Evolutionary conservation across 805 yeast genomes (phyloP).

Genomic region (Wickerhamiella parazyma): DNA sequence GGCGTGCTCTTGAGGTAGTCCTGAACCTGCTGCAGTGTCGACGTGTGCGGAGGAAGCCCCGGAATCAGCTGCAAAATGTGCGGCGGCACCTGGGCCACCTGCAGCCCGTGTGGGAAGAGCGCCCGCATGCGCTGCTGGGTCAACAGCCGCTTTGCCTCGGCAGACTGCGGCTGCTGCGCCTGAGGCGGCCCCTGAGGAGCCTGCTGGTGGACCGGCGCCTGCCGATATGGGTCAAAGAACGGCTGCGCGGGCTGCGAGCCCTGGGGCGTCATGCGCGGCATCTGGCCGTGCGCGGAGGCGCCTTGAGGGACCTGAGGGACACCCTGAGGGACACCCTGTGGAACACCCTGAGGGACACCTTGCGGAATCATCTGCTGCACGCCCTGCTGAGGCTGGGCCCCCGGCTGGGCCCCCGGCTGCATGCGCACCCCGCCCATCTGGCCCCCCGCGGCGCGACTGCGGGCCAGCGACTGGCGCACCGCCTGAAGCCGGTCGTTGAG

Average conservation of each 20-base stretch:
- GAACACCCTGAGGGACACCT: slow-evolving; percentile 7
- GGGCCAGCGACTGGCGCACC: slow-evolving; percentile 9
- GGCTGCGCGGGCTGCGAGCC: slow-evolving; percentile 11
- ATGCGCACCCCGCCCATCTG: slow-evolving; percentile 10
- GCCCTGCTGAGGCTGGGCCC: slow-evolving; percentile 10
- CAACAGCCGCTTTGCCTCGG: not conserved
- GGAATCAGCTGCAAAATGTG: slow-evolving; percentile 20
- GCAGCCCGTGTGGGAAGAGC: slow-evolving; percentile 10
- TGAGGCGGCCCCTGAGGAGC: slow-evolving; percentile 8
- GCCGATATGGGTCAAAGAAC: not conserved
- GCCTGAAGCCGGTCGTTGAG: slow-evolving; percentile 12
- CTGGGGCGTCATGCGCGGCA: slow-evolving; percentile 10
- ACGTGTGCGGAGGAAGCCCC: slow-evolving; percentile 15
- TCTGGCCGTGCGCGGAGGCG: not conserved
- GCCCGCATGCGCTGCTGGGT: slow-evolving; percentile 10
- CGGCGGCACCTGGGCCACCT: slow-evolving; percentile 8
- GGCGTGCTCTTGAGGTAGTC: slow-evolving; percentile 17
- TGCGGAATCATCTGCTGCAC: slow-evolving; percentile 11
- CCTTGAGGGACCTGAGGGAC: slow-evolving; percentile 10
- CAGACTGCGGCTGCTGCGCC: not conserved
- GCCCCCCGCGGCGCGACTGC: slow-evolving; percentile 7
- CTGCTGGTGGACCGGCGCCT: slow-evolving; percentile 8
- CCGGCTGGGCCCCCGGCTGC: slow-evolving; percentile 16
- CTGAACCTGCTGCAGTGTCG: slow-evolving; percentile 15
- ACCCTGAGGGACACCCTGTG: slow-evolving; percentile 5